These are phyloP conservation scores for Apiotrichum mycotoxinovorans DNA, from an alignment of 1,284 basidiomycete genomes.

Conservation along the genomic window DNA sequence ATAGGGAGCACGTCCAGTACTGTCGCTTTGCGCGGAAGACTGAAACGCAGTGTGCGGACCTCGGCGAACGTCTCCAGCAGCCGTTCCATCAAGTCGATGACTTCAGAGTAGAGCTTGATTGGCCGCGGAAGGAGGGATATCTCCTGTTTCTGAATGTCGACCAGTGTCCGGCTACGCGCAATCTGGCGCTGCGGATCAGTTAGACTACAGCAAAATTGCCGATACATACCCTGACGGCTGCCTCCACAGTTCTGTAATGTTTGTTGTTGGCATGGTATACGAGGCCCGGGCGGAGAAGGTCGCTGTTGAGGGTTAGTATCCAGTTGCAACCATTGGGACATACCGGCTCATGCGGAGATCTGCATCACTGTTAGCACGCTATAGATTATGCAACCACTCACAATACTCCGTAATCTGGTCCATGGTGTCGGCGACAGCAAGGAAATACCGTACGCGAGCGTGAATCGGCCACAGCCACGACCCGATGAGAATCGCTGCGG, in stretches of 20 bases:
- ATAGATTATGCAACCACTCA: conserved; percentile 27
- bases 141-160: conserved; percentile 47
- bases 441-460: conserved; percentile 47
- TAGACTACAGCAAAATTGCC: not conserved
- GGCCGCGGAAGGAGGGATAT: conserved; percentile 53
- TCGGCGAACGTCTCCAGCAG: conserved; percentile 49
- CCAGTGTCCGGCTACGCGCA: conserved; percentile 32
- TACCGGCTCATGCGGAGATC: conserved; percentile 43
- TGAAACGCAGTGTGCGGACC: conserved; percentile 49
- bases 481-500: conserved; percentile 46
- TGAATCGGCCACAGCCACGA: conserved; percentile 48
- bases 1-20: conserved; percentile 53
- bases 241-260: conserved; percentile 36
- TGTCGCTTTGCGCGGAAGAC: conserved; percentile 45
- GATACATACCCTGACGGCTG: conserved; percentile 25
- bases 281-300: conserved; percentile 41
- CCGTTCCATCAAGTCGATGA: conserved; percentile 47
- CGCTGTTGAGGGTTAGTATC: conserved; percentile 15
- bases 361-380: conserved; percentile 4
- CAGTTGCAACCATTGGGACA: not conserved
- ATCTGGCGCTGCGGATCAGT: conserved; percentile 27
- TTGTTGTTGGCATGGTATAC: conserved; percentile 39
- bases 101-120: conserved; percentile 45
- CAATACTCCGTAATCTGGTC: conserved; percentile 44
- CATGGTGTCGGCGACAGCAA: conserved; percentile 40